phyloP scores from a whole-genome alignment of 768 basidiomycete species.

The Termitomyces titanicus region DNA sequence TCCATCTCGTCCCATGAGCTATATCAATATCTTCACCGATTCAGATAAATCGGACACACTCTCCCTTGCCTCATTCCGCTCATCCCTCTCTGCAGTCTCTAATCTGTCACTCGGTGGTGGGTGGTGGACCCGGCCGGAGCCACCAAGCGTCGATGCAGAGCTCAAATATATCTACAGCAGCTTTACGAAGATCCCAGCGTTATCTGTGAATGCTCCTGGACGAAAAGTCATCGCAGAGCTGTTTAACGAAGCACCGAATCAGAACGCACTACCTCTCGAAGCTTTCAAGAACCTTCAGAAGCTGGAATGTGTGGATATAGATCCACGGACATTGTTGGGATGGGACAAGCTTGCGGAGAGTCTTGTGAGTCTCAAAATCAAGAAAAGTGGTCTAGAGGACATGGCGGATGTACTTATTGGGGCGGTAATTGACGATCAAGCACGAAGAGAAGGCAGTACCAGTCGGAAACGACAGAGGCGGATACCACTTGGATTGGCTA shows the following conservation, averaged over 20 bases:
- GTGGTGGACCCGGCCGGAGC: slow-evolving; percentile 68
- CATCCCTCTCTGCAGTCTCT: slow-evolving; percentile 75
- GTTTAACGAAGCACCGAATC: slow-evolving; percentile 60
- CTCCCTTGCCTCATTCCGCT: slow-evolving; percentile 71
- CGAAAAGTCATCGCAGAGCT: slow-evolving; percentile 67
- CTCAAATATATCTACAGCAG: slow-evolving; percentile 86
- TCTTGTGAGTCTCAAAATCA: slow-evolving; percentile 70
- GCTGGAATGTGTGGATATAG: slow-evolving; percentile 74
- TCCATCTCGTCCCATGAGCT: slow-evolving; percentile 76
- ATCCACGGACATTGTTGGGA: slow-evolving; percentile 77
- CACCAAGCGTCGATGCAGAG: slow-evolving; percentile 61
- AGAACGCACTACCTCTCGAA: slow-evolving; percentile 77
- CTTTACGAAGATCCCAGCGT: slow-evolving; percentile 86
- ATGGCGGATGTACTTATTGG: slow-evolving; percentile 72
- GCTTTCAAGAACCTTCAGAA: slow-evolving; percentile 81
- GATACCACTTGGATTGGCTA: slow-evolving; percentile 34
- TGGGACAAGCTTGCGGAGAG: slow-evolving; percentile 78
- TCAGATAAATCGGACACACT: slow-evolving; percentile 69
- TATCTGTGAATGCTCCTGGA: slow-evolving; percentile 62
- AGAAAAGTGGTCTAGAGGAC: slow-evolving; percentile 79
- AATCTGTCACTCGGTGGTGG: slow-evolving; percentile 65
- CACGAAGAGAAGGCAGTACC: slow-evolving; percentile 53
- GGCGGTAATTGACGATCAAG: slow-evolving; percentile 76
- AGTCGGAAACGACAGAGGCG: slow-evolving; percentile 43
- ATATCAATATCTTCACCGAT: slow-evolving; percentile 53